Evolutionary conservation across 352 stramenopile genomes (phyloP).

Genomic region (Phytophthora ohioensis): DNA sequence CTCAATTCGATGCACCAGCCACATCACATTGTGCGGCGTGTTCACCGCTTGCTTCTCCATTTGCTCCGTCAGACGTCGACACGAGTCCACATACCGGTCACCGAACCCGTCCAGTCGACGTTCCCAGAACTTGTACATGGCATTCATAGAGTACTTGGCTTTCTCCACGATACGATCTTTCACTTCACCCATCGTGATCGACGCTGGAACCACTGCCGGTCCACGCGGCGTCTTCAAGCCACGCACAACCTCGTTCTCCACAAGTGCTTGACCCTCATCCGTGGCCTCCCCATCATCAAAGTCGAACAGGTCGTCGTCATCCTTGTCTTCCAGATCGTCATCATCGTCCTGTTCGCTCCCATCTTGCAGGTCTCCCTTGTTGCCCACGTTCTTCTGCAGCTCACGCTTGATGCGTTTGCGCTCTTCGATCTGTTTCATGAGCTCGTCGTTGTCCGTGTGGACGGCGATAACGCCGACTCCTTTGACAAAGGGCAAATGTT

Average conservation of each 20-base stretch:
- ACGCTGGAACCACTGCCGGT: slow-evolving; percentile 54
- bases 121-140: slow-evolving; percentile 82
- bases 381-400: slow-evolving; percentile 39
- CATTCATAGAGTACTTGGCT: slow-evolving; percentile 56
- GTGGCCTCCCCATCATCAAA: slow-evolving; percentile 45
- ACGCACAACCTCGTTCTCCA: slow-evolving; percentile 60
- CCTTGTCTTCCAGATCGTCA: slow-evolving; percentile 40
- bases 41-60: slow-evolving; percentile 70
- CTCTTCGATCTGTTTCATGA: slow-evolving; percentile 72
- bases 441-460: slow-evolving; percentile 51
- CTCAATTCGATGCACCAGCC: slow-evolving; percentile 58
- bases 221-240: slow-evolving; percentile 50
- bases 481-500: slow-evolving; percentile 61
- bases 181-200: slow-evolving; percentile 54
- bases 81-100: slow-evolving; percentile 78
- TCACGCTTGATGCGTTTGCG: slow-evolving; percentile 76
- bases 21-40: slow-evolving; percentile 55
- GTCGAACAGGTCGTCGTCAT: slow-evolving; percentile 53
- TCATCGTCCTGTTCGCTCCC: slow-evolving; percentile 40
- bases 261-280: slow-evolving; percentile 48
- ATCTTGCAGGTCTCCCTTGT: slow-evolving; percentile 47
- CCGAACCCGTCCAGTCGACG: slow-evolving; percentile 69
- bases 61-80: slow-evolving; percentile 58
- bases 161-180: slow-evolving; percentile 50
- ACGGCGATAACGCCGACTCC: slow-evolving; percentile 64